Conservation (phyloP, 2,329 filamentous ascomycete genomes). For the Arachnopeziza araneosa region DNA sequence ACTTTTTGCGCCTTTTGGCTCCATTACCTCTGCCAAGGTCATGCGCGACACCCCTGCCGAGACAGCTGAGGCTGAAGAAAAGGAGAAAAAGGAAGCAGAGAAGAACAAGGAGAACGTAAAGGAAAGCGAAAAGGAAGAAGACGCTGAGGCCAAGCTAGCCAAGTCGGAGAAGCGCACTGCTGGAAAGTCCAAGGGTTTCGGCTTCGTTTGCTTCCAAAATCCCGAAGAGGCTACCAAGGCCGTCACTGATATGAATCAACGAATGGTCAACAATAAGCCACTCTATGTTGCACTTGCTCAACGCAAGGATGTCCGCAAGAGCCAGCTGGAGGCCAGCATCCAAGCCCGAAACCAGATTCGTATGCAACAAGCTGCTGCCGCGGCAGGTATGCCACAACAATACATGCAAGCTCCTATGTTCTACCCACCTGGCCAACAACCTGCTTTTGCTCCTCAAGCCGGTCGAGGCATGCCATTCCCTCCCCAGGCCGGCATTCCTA, state of each 20-base stretch:
- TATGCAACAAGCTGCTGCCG: conserved; percentile 94
- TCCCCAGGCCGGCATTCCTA: conserved; percentile 53
- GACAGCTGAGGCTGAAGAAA: conserved; percentile 36
- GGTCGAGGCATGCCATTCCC: conserved; percentile 64
- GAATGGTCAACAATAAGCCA: conserved; percentile 95
- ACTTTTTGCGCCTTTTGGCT: conserved; percentile 85
- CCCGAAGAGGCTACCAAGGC: conserved; percentile 98
- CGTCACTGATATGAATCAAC: conserved; percentile 99
- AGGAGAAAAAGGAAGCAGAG: conserved; percentile 47
- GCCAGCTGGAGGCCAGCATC: conserved; percentile 97
- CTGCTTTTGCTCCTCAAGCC: conserved; percentile 56
- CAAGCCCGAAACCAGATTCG: conserved; percentile 98
- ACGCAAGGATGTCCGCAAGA: conserved; percentile 99
- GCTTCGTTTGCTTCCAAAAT: conserved; percentile 99
- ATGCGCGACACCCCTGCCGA: conserved; percentile 79
- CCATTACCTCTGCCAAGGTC: conserved; percentile 97
- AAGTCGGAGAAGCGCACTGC: conserved; percentile 53
- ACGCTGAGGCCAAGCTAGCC: conserved; percentile 44
- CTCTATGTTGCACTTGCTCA: conserved; percentile 96
- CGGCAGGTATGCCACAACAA: conserved; percentile 80
- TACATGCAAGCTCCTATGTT: conserved; percentile 90
- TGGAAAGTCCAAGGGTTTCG: conserved; percentile 99
- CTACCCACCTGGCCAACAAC: conserved; percentile 79
- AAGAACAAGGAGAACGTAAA: conserved; percentile 45
- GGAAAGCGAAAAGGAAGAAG: conserved; percentile 42